Evolutionary conservation across 352 stramenopile genomes (phyloP).

Genomic region (Phytopythium helicoides): DNA sequence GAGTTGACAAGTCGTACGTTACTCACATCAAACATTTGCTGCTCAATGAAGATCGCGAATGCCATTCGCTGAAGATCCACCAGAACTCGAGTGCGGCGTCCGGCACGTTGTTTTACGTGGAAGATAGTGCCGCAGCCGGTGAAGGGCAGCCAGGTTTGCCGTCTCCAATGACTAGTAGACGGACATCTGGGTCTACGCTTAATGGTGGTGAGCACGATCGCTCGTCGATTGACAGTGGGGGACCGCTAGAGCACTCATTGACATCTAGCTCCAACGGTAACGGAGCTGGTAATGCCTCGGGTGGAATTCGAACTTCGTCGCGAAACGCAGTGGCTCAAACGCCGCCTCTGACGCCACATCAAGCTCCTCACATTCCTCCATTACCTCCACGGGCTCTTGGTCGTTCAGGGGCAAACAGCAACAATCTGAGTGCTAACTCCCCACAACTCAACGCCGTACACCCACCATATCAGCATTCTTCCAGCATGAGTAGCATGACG

Average conservation of each 20-base stretch:
- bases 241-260: no score
- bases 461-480: neutral
- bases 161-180: neutral
- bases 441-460: neutral
- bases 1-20: neutral
- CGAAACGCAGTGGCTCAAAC: neutral
- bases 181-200: neutral
- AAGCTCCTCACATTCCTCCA: conserved; percentile 22
- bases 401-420: conserved; percentile 17
- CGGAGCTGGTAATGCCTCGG: no score
- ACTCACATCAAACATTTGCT: neutral
- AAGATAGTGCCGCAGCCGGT: conserved; percentile 10
- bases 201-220: no score
- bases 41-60: conserved; percentile 62
- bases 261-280: no score
- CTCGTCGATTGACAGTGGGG: no score
- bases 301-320: neutral
- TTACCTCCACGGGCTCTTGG: conserved; percentile 27
- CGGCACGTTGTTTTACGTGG: conserved; percentile 62
- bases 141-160: neutral
- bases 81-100: conserved; percentile 56
- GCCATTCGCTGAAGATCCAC: conserved; percentile 80
- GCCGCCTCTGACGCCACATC: neutral
- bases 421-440: conserved; percentile 8
- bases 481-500: conserved; percentile 1